Base-by-base conservation (phyloP, 225 moss, liverwort and hornwort species). In the Marchantia paleacea region DNA sequence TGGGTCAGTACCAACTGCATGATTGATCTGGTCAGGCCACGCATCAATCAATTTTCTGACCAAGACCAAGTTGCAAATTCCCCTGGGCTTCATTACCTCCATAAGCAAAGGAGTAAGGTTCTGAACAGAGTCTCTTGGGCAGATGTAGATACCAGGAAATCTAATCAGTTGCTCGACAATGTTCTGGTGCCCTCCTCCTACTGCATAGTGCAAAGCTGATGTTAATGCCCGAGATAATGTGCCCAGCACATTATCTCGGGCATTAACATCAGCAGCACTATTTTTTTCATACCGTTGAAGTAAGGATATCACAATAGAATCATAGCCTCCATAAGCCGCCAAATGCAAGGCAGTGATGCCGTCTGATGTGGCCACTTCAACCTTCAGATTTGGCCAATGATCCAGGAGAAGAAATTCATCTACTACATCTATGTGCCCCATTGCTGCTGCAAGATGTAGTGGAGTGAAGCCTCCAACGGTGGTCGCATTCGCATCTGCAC, bases 261-360 rank as follows among this genome's bases (percentile, higher is more conserved):
- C 49, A 39, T 77, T 77, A 48, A 77, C 49, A 55, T 58, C 76
- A 60, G 28, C 3, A 4, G 20, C 25, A 4, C 26, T 39, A 39
- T 39, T 39, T 39, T 39, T 39, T 39, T 5, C 39, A 5, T 39
- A 39, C 39, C 39, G 5, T 2, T 39, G 39, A 3, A 77, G 25
- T 29, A 77, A 58, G 7, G 39, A 16, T 65, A 20, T 10, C 26
- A 65, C 81, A 8, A 74, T 11, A 7, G 49, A 24, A 20, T 20
- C 30, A 22, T 75, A 49, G 7, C 81, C 81, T 47, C 55, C 81
- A 29, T 74, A 26, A 7, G 81, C 81, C 6, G 81, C 81, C 75
- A 81, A 47, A 72, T 81, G 81, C 63, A 81, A 25, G 3, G 81
- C 39, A 19, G 81, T 81, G 58, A 81, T 64, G 8, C 65, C 75